phyloP scores from a whole-genome alignment of 2,329 filamentous ascomycete genomes.

The Clarireedia paspali region DNA sequence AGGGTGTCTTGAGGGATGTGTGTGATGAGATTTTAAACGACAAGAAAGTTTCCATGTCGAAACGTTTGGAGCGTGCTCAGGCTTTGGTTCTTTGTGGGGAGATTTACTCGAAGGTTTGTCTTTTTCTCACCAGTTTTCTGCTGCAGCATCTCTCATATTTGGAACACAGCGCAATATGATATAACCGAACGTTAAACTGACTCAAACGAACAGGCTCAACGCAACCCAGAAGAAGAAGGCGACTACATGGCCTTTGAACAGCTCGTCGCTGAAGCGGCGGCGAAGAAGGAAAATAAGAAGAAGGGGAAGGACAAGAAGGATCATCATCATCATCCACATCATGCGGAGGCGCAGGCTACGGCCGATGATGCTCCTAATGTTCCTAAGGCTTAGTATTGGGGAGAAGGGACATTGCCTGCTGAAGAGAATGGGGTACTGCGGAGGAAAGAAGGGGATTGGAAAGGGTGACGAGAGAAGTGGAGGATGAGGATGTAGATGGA shows the following conservation, averaged over 20 bases:
- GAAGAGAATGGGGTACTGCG: not conserved
- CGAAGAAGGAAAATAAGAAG: constrained; percentile 81
- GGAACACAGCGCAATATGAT: too few relatives aligned
- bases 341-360: constrained; percentile 21
- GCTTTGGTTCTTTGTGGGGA: constrained; percentile 84
- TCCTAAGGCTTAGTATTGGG: constrained; percentile 22
- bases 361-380: constrained; percentile 35
- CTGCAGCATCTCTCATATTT: not conserved
- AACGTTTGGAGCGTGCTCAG: constrained; percentile 85
- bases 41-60: constrained; percentile 69
- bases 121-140: not conserved
- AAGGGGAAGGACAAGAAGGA: constrained; percentile 50
- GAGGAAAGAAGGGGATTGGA: not conserved
- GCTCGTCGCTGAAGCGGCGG: constrained; percentile 89
- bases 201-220: constrained; percentile 55
- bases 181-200: too few relatives aligned
- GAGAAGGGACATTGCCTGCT: too few relatives aligned
- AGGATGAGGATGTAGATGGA: not conserved
- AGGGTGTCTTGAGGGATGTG: constrained; percentile 88
- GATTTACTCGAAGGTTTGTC: constrained; percentile 73
- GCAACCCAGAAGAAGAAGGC: constrained; percentile 91
- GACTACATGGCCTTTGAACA: constrained; percentile 99
- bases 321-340: constrained; percentile 31
- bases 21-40: constrained; percentile 81
- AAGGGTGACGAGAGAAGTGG: too few relatives aligned